Evolutionary conservation across 306 rosid species (phyloP), one percentile per base, ranked within the genome.

Genomic region (Cyclanthera cordifolia): DNA sequence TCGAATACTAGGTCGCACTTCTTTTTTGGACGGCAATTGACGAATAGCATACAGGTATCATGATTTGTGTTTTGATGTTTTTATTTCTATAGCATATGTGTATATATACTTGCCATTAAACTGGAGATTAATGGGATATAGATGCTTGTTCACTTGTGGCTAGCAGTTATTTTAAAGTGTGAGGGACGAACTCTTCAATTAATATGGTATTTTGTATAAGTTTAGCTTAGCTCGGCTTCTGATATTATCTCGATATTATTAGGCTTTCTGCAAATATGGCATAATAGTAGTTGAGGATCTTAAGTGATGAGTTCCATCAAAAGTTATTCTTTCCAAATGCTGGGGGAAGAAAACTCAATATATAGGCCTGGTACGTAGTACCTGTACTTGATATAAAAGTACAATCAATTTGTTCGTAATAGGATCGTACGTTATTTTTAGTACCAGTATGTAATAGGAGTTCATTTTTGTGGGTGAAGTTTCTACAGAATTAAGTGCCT

Each of bases 1-100:
- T 47, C 75, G n/a, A 76, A 81, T 6, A 78, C 83, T 37, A 81
- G 79, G 49, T 84, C 83, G 78, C 69, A 77, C 80, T 69, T 72
- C 75, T 72, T 72, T 72, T 72, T 41, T 57, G 80, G 80, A 39
- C 78, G 82, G 48, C 88, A 84, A 71, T 24, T 84, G 67, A 73
- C n/a, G 73, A 81, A 81, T 68, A 73, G 85, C 74, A 76, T 78
- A 43, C 76, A 41, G 83, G 85, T 81, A 58, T 41, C 52, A 8
- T 17, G 37, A 16, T 49, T 24, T 15, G 32, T 68, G 23, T 67
- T 27, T 5, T 8, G 46, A 16, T 48, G 3, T 4, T 2, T 43
- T 23, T 14, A 23, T 65, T 23, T 45, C n/a, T 17, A 11, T 45
- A 6, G 21, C 32, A 1, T 58, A 10, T 23, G 8, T 58, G 10